These are phyloP conservation scores for Candida smagusa DNA, from an alignment of 1,139 yeast species.

Conservation along the genomic window DNA sequence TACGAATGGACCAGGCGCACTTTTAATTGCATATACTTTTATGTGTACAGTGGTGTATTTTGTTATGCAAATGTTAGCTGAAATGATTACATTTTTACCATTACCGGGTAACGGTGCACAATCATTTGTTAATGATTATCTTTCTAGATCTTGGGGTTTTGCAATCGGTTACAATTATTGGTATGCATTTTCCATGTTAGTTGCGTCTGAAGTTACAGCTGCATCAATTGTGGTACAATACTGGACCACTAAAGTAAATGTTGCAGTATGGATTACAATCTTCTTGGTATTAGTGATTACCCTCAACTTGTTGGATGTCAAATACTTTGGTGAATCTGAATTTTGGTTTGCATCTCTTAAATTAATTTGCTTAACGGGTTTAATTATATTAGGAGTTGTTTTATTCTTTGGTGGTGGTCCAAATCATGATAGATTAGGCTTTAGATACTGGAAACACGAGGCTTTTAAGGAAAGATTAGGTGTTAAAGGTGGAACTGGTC, in stretches of 20 bases:
- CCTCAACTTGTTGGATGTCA: conserved; percentile 44
- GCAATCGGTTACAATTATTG: conserved; percentile 50
- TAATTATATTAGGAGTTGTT: conserved; percentile 40
- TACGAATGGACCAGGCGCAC: conserved; percentile 52
- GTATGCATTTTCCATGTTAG: conserved; percentile 48
- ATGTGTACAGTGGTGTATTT: conserved; percentile 52
- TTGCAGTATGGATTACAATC: conserved; percentile 57
- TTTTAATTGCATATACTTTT: conserved; percentile 45
- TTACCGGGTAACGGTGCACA: conserved; percentile 44
- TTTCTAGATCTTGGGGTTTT: conserved; percentile 38
- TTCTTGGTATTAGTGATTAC: conserved; percentile 36
- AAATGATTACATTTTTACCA: conserved; percentile 60
- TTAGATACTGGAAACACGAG: conserved; percentile 62
- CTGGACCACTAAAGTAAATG: conserved; percentile 50
- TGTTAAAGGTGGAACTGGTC: conserved; percentile 55
- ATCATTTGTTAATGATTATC: conserved; percentile 34
- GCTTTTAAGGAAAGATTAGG: conserved; percentile 42
- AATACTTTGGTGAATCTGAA: conserved; percentile 62
- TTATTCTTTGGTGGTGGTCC: conserved; percentile 40
- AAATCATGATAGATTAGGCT: conserved; percentile 32
- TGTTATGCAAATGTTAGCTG: conserved; percentile 58
- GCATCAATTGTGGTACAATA: conserved; percentile 54
- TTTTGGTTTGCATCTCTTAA: conserved; percentile 61
- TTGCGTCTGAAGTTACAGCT: conserved; percentile 51
- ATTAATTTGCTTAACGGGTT: conserved; percentile 34